Conservation (phyloP, 345 rosid genomes). For the Lumnitzera littorea region DNA sequence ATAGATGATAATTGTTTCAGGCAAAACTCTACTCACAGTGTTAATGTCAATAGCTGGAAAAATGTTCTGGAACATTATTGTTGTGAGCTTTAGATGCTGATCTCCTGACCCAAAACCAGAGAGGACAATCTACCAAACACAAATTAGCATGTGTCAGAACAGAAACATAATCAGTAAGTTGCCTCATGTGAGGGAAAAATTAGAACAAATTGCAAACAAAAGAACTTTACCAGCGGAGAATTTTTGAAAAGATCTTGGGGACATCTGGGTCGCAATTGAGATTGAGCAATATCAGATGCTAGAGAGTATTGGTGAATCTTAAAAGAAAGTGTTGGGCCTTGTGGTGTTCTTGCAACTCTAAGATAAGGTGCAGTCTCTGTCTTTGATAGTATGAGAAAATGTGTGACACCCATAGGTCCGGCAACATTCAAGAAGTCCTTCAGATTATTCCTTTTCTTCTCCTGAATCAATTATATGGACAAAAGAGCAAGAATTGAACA, state of each 20-base stretch:
- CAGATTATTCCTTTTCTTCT: slow-evolving; percentile 77
- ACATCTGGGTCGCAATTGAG: slow-evolving; percentile 85
- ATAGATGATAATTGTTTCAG: not conserved
- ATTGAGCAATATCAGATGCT: slow-evolving; percentile 71
- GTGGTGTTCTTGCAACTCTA: slow-evolving; percentile 90
- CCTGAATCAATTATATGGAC: slow-evolving; percentile 36
- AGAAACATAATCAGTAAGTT: too few relatives aligned
- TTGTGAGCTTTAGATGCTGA: slow-evolving; percentile 75
- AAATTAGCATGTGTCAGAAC: too few relatives aligned
- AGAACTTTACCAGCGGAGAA: slow-evolving; percentile 63
- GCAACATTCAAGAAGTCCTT: slow-evolving; percentile 85
- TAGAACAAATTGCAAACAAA: not conserved
- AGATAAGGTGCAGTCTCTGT: slow-evolving; percentile 56
- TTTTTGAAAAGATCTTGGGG: slow-evolving; percentile 87
- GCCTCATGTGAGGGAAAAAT: too few relatives aligned
- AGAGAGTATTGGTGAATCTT: slow-evolving; percentile 70
- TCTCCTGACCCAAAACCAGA: slow-evolving; percentile 87
- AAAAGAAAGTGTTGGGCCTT: slow-evolving; percentile 88
- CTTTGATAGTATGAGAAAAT: slow-evolving; percentile 79
- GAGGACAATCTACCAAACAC: slow-evolving; percentile 68
- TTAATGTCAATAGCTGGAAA: slow-evolving; percentile 89
- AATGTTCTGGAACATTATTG: slow-evolving; percentile 93
- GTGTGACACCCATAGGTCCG: slow-evolving; percentile 96
- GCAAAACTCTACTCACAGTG: slow-evolving; percentile 46
- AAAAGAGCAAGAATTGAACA: slow-evolving; percentile 5